Evolutionary conservation across 2,329 filamentous ascomycete genomes (phyloP), one percentile per base, ranked within the genome.

Genomic region (Daldinia eschscholtzii): DNA sequence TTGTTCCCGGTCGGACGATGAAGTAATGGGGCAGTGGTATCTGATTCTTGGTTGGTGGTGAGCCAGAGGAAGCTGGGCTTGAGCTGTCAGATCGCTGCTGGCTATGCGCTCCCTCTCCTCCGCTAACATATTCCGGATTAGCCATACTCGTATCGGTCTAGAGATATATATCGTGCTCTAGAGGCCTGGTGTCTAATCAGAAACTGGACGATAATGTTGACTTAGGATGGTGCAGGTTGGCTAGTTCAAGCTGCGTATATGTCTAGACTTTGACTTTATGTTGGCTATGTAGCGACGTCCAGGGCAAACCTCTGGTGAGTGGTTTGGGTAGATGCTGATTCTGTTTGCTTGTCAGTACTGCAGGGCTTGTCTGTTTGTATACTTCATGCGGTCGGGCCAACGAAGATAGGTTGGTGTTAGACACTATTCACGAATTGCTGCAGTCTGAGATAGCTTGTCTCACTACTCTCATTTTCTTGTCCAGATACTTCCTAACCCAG

Each of bases 1-100:
- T 76, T 1, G 75, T 71, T 2, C 74, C 76, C 5, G 81, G 82
- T 1, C 85, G 81, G 66, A 84, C 78, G 56, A 87, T 69, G 73
- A 84, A 87, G 76, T 83, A 79, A 7, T 77, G 77, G 6, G 78
- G 79, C 3, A 69, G 68, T 18, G 75, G 68, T 33, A 44, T 57
- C 52, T 35, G 28, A 56, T 26, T 33, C 1, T 55, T 42, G 3
- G 1, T 42, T 42, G 53, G 20, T 12, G 6, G 15, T 41, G 9
- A 7, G 30, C 6, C 30, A 30, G 61, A 37, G 3, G 37, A 26
- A 4, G 39, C 12, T 6, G 55, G 55, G 61, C 46, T 42, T 23
- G 44, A 55, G 23, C 55, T n/a, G 26, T 26, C n/a, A 15, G 26
- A n/a, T 30, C 41, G 53, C 4, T 61, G 64, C 20, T 48, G 67